These are phyloP conservation scores for Capniomyces stellatus DNA, from an alignment of 371 early-diverging fungal species.

Conservation along the genomic window DNA sequence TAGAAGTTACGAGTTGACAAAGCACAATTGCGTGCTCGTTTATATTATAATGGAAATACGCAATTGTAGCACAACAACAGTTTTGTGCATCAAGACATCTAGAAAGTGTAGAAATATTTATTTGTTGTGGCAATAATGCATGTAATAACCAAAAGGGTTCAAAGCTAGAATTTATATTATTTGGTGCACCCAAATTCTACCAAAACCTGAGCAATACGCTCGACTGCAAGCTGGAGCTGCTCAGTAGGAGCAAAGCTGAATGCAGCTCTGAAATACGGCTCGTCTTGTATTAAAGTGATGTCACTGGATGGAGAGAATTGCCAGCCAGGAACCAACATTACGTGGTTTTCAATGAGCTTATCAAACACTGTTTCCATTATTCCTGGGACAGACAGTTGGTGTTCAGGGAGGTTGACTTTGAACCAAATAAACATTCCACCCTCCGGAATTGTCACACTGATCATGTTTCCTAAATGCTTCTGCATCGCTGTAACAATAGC, in stretches of 20 bases:
- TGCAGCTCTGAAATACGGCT: slow-evolving; percentile 21
- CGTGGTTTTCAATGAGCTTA: slow-evolving; percentile 14
- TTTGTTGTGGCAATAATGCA: too few species aligned
- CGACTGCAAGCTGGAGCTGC: slow-evolving; percentile 11
- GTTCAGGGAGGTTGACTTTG: slow-evolving; percentile 22
- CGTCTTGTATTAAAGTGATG: slow-evolving; percentile 3
- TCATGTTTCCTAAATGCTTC: slow-evolving; percentile 29
- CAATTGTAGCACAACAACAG: too few species aligned
- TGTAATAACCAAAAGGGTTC: too few species aligned
- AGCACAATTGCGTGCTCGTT: too few species aligned
- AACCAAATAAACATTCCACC: slow-evolving; percentile 58
- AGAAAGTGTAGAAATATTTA: too few species aligned
- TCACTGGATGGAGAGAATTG: slow-evolving; percentile 15
- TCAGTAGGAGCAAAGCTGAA: slow-evolving; percentile 17
- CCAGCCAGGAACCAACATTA: slow-evolving; percentile 21
- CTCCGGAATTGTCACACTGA: slow-evolving; percentile 30
- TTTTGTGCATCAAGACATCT: too few species aligned
- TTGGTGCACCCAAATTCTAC: slow-evolving; percentile 9
- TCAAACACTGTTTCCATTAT: slow-evolving; percentile 22
- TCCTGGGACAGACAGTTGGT: background rate
- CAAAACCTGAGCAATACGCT: slow-evolving; percentile 12
- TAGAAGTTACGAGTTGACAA: too few species aligned
- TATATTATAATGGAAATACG: too few species aligned
- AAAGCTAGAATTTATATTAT: background rate
- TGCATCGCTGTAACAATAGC: slow-evolving; percentile 26